A percentile compares a stretch with the other conserved stretches of the same genome.
phyloP scores from a whole-genome alignment of 352 stramenopile species.

The Hyaloperonospora brassicae region DNA sequence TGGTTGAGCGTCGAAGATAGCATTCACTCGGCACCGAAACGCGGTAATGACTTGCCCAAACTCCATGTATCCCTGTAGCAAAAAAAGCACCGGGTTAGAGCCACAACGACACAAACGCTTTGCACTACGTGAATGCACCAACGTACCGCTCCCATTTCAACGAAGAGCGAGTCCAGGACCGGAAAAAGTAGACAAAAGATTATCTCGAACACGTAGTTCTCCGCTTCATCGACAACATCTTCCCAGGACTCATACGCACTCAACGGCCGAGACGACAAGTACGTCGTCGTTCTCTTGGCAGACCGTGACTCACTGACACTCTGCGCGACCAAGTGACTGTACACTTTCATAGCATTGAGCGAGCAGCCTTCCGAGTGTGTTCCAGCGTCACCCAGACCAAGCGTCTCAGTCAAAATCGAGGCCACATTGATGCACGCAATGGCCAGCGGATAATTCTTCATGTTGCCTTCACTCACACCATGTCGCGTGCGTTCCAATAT shows the following conservation, averaged over 20 bases:
- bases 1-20: conserved; percentile 69
- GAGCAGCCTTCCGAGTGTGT: conserved; percentile 68
- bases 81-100: conserved; percentile 6
- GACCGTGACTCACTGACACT: conserved; percentile 26
- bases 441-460: conserved; percentile 85
- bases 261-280: conserved; percentile 25
- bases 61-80: conserved; percentile 79
- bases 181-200: conserved; percentile 81
- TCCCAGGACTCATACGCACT: conserved; percentile 61
- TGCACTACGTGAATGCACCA: not conserved
- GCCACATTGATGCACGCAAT: conserved; percentile 84
- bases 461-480: conserved; percentile 79
- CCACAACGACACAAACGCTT: conserved; percentile 1
- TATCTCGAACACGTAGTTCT: conserved; percentile 81
- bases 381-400: conserved; percentile 71
- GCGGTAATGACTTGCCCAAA: conserved; percentile 74
- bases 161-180: conserved; percentile 74
- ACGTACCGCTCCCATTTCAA: conserved; percentile 82
- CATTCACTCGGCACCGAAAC: conserved; percentile 53
- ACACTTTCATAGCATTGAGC: conserved; percentile 66
- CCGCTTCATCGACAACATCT: conserved; percentile 53
- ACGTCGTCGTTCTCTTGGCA: conserved; percentile 19
- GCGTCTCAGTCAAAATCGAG: conserved; percentile 57
- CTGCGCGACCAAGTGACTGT: conserved; percentile 58
- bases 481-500: conserved; percentile 70